phyloP scores from a whole-genome alignment of 345 rosid species.

The Mangifera indica region DNA sequence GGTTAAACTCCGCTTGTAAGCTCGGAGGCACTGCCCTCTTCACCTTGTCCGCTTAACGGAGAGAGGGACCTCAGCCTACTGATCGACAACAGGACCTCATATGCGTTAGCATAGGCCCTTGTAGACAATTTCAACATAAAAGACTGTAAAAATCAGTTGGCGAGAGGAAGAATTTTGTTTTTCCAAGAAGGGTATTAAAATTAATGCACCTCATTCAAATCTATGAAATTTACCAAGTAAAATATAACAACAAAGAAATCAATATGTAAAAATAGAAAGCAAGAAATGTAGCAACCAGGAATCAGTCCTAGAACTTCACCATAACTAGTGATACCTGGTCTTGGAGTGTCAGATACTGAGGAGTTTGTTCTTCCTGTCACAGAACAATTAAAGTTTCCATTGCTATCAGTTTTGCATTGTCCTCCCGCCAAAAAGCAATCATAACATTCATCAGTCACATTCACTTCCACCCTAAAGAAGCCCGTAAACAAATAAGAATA shows the following conservation, averaged over 20 bases:
- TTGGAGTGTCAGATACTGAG: no score
- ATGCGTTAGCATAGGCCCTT: no score
- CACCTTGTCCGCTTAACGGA: no score
- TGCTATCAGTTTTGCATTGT: background rate
- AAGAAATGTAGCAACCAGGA: no score
- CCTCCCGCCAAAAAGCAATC: slow-evolving; percentile 11
- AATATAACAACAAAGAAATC: background rate
- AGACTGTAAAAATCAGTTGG: background rate
- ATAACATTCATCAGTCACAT: background rate
- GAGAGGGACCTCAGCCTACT: no score
- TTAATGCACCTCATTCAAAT: background rate
- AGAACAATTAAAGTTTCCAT: slow-evolving; percentile 5
- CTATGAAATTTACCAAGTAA: no score
- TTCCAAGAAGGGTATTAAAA: background rate
- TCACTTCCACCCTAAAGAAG: slow-evolving; percentile 20
- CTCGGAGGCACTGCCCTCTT: no score
- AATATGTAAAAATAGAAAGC: no score
- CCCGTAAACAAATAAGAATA: slow-evolving; percentile 12
- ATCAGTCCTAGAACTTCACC: no score
- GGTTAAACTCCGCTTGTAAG: no score
- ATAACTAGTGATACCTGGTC: background rate
- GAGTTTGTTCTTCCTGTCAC: background rate
- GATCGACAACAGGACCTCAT: no score
- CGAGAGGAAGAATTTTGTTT: background rate
- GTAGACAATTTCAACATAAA: no score